Base-by-base conservation (phyloP, 768 basidiomycete species). In the Kwoniella botswanensis region DNA sequence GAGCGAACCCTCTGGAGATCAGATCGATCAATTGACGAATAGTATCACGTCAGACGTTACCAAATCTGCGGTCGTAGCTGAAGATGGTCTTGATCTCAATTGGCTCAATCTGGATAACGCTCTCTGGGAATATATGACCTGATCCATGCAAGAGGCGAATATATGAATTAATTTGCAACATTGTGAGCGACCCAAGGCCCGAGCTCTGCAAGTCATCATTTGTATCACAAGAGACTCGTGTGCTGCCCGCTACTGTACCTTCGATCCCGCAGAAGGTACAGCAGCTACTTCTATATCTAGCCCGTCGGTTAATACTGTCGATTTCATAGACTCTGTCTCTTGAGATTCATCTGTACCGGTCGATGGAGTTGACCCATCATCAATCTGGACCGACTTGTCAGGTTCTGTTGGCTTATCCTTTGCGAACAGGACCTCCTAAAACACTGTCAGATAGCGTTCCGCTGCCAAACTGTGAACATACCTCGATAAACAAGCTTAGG, bases 401-500 rank as follows among this genome's bases (percentile, higher is more conserved):
- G 18, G 9, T 6, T 21, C 12, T 10, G 57, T 70, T 6, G 75
- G 71, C 22, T 67, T 26, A 61, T 76, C 75, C 46, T 67, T 65
- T 4, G 65, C 44, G 55, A 76, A 76, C 2, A 53, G 46, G 22
- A 74, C 68, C 56, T 76, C 75, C 67, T 74, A 22, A 29, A 15
- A 4, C 15, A 24, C 2, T 64, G 44, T 53, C 10, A 52, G 44
- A 21, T 29, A 24, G 18, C 43, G 21, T 46, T 17, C 12, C 29
- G 9, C 50, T 62, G 24, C 21, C 43, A 41, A 54, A 15, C 7
- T 21, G n/a, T 2, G 2, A 18, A 65, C 75, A 35, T 41, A 76
- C 78, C 54, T 74, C 69, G 53, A 80, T 73, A 21, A 72, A 66
- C 24, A 78, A 69, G 15, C 68, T 67, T 3, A 71, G 29, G 7